Evolutionary conservation across 108 stramenopile genomes (phyloP).

Genomic region (Pseudonitzschia multistriata): DNA sequence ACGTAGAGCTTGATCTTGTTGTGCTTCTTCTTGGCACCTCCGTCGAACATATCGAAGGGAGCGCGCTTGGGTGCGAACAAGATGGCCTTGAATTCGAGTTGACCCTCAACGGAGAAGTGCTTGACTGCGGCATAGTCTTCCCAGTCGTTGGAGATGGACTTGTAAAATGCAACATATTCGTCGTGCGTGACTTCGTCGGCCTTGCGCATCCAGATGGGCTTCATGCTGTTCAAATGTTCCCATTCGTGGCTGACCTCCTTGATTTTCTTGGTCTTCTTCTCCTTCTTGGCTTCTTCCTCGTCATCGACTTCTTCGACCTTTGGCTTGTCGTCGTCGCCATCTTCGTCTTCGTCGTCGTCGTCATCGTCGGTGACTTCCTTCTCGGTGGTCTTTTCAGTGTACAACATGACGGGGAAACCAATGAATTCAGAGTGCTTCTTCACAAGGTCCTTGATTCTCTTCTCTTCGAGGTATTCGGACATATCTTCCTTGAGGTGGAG

Average conservation of each 20-base stretch:
- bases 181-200: conserved; percentile 99
- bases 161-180: conserved; percentile 99
- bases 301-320: conserved; percentile 97
- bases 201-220: conserved; percentile 99
- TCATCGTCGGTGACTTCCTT: conserved; percentile 99
- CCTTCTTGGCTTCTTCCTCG: conserved; percentile 96
- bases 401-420: conserved; percentile 99
- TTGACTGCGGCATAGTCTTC: conserved; percentile 99
- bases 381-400: conserved; percentile 99
- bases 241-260: conserved; percentile 99
- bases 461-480: conserved; percentile 99
- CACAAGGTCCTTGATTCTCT: conserved; percentile 97
- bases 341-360: conserved; percentile 96
- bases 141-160: conserved; percentile 99
- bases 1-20: conserved; percentile 99
- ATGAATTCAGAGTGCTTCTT: conserved; percentile 99
- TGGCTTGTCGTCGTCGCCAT: conserved; percentile 87
- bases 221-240: conserved; percentile 99
- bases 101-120: conserved; percentile 99
- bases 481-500: conserved; percentile 99
- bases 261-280: conserved; percentile 99
- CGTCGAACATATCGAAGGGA: conserved; percentile 99
- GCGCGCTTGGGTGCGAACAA: conserved; percentile 99
- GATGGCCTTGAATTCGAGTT: conserved; percentile 98
- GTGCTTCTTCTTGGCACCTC: conserved; percentile 98